Conservation (phyloP, 2,329 filamentous ascomycete genomes). For the Paraphoma chrysanthemicola region DNA sequence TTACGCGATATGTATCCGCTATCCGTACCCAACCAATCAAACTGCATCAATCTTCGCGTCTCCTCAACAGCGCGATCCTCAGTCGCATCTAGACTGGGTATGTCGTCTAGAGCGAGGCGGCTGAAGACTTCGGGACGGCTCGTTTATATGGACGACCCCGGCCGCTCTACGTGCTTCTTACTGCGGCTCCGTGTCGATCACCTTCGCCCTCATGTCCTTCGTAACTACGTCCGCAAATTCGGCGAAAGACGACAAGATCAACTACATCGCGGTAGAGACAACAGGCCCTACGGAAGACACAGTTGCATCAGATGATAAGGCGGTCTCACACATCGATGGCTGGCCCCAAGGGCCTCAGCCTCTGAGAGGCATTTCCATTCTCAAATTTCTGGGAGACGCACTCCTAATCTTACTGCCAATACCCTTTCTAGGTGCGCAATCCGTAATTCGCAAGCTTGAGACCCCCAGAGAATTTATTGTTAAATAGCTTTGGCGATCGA, state of each 20-base stretch:
- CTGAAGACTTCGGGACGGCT: too few relatives aligned
- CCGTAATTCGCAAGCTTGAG: not conserved
- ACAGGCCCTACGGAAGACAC: not conserved
- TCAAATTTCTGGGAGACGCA: constrained; percentile 1
- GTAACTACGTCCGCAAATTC: not conserved
- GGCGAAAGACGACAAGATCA: not conserved
- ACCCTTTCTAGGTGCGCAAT: constrained; percentile 4
- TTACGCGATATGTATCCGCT: too few relatives aligned
- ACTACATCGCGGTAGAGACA: not conserved
- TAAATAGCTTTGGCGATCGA: constrained; percentile 2
- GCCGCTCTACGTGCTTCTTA: too few relatives aligned
- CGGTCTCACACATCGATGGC: not conserved
- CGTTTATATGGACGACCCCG: too few relatives aligned
- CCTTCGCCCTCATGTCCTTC: not conserved
- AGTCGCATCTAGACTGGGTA: too few relatives aligned
- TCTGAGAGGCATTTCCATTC: not conserved
- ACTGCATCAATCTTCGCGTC: too few relatives aligned
- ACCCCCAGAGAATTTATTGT: not conserved
- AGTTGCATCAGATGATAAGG: not conserved
- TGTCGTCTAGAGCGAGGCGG: too few relatives aligned
- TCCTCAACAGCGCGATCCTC: too few relatives aligned
- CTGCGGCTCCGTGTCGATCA: not conserved
- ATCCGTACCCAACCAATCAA: too few relatives aligned
- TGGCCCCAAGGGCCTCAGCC: not conserved
- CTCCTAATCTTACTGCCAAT: constrained; percentile 5